Evolutionary conservation across 805 yeast genomes (phyloP), one percentile per base, ranked within the genome.

Genomic region (Candida insectorum): DNA sequence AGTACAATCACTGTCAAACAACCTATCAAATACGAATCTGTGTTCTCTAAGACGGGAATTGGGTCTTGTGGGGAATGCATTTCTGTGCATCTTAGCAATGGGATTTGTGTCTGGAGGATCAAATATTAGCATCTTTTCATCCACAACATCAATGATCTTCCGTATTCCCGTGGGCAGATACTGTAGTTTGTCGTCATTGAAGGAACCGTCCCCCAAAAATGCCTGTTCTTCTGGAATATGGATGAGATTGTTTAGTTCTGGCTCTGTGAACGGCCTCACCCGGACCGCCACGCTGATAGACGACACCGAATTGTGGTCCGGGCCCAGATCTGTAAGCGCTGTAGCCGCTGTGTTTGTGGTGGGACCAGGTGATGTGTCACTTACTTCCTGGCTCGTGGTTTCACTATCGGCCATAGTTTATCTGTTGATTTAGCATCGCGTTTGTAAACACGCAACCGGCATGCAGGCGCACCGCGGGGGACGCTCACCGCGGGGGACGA

Each of bases 21-120:
- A 59, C 38, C 71, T 66, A 57, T 89, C 97, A 57, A 89, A 89
- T 1, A 84, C 84, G 59, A 85, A 89, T 37, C 82, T 66, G 47
- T 82, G 85, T 49, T 87, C 96, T 41, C 82, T 56, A 24, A 76
- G 69, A 33, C 88, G 60, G 4, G 77, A 53, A 6, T 53, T 47
- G 16, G 54, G 58, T 4, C 52, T 57, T 18, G 61, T 52, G 10
- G 58, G 73, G 46, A 57, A 72, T 31, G 49, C 71, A 32, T 49
- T 57, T 16, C 54, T 52, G 48, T 75, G 81, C 75, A 75, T 68
- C 29, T 55, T 55, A 12, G 61, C 60, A 36, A 76, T 46, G 0
- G 91, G 88, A 43, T 77, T 82, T 13, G 75, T 67, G 29, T 80
- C 85, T 2, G 84, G 77, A 0, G 96, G 96, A 58, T 87, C 96